Base-by-base conservation (phyloP, 805 yeast genomes). In the Candida broadrunensis region DNA sequence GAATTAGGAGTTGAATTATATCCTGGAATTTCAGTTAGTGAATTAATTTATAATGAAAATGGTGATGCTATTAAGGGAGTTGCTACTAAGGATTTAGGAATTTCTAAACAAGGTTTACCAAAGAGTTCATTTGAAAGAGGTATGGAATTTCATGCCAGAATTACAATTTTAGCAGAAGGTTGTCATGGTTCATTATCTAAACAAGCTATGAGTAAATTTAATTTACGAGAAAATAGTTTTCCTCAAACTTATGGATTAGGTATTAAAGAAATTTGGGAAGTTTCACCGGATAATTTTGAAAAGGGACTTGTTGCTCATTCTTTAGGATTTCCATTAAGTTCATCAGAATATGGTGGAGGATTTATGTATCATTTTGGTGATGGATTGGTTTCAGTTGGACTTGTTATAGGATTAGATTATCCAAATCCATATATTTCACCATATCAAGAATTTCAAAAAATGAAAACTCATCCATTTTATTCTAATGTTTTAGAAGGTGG, bases 361-460 rank as follows among this genome's bases (percentile, higher is more conserved):
- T 93, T 93, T 70, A 85, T 85, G 77, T 93, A 93, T 62, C 99
- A 93, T 63, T 93, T 93, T 61, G 97, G 97, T 39, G 96, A 89
- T 47, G 89, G 89, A 14, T 65, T 88, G 36, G 98, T 91, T 8
- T 74, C 96, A 2, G 87, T 91, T 11, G 99, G 99, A 1, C 60
- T 91, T n/a, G 99, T 93, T 9, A 77, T 89, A 35, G 99, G 99
- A 0, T 74, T 93, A 41, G 99, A 93, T 66, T 93, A 93, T 61
- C 77, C 82, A 42, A 93, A 93, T 63, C 99, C 99, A 13, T 93
- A 89, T 77, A 65, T 93, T 33, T 87, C 96, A 3, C 99, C 99
- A 17, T 93, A 88, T 64, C 87, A 88, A 61, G 99, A 93, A 67
- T 93, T 93, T 63, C 98, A 91, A 70, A 80, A 80, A 50, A 78